Evolutionary conservation across 208 protist species (phyloP).

Genomic region (Wallacemonas sp.): DNA sequence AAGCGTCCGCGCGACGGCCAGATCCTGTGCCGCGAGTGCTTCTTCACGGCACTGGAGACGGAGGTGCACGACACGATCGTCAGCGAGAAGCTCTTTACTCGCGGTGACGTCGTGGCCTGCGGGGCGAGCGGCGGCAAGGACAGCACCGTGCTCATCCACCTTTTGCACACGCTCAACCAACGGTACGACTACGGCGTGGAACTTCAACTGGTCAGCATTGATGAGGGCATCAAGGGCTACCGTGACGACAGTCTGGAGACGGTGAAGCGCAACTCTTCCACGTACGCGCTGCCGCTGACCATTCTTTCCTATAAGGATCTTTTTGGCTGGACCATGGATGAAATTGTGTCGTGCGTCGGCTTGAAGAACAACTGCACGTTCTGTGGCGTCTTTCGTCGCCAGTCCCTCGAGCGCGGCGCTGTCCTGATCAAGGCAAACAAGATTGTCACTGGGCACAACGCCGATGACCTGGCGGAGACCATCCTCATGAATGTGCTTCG

Average conservation of each 20-base stretch:
- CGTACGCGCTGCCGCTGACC: slow-evolving; percentile 94
- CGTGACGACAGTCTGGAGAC: slow-evolving; percentile 97
- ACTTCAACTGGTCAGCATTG: slow-evolving; percentile 95
- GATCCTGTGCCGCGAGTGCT: slow-evolving; percentile 95
- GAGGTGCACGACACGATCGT: slow-evolving; percentile 97
- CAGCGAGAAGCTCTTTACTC: slow-evolving; percentile 85
- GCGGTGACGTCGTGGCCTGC: slow-evolving; percentile 93
- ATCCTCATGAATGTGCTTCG: slow-evolving; percentile 97
- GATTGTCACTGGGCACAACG: slow-evolving; percentile 98
- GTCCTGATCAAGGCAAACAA: slow-evolving; percentile 84
- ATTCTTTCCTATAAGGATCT: slow-evolving; percentile 96
- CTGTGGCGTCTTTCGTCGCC: slow-evolving; percentile 97
- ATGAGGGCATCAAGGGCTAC: slow-evolving; percentile 98
- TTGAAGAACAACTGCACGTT: slow-evolving; percentile 96
- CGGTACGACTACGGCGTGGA: slow-evolving; percentile 93
- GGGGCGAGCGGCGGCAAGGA: slow-evolving; percentile 97
- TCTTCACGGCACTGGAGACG: slow-evolving; percentile 94
- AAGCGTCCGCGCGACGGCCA: slow-evolving; percentile 91
- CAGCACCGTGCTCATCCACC: slow-evolving; percentile 96
- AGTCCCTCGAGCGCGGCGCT: slow-evolving; percentile 96
- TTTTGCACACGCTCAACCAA: slow-evolving; percentile 93
- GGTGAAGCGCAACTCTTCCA: slow-evolving; percentile 92
- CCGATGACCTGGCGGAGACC: slow-evolving; percentile 98
- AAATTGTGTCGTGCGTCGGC: slow-evolving; percentile 94
- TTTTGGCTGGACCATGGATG: slow-evolving; percentile 98